These are phyloP conservation scores for Euphorbia pulcherrima DNA, from an alignment of 345 rosid genomes.

Conservation along the genomic window DNA sequence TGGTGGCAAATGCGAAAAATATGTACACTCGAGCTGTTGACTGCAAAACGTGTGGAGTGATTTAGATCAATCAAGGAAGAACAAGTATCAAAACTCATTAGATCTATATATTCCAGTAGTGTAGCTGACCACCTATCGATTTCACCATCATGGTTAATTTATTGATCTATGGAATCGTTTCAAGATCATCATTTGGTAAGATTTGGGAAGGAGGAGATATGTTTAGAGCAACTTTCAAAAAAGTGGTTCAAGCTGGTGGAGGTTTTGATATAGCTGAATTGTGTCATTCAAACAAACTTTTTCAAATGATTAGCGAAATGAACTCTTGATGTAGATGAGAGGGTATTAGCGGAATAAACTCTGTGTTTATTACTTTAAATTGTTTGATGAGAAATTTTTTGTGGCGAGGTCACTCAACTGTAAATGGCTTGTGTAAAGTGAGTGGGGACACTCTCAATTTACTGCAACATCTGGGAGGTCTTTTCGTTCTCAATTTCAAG, in stretches of 20 bases:
- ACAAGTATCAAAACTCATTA: constrained; percentile 1
- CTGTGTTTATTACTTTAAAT: too few species aligned
- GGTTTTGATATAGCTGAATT: constrained; percentile 8
- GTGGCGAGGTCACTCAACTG: too few species aligned
- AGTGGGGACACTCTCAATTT: too few species aligned
- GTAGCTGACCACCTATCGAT: not conserved
- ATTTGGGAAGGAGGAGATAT: constrained; percentile 7
- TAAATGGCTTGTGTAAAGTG: too few species aligned
- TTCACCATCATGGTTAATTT: not conserved
- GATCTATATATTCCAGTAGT: not conserved
- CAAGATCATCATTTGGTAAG: constrained; percentile 7
- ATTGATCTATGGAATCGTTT: not conserved
- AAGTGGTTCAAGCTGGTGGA: not conserved
- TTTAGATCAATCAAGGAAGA: constrained; percentile 8
- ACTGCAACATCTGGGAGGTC: too few species aligned
- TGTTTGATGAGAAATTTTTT: too few species aligned
- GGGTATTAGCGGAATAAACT: too few species aligned
- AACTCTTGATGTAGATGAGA: too few species aligned
- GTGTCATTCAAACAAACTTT: not conserved
- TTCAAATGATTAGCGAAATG: not conserved
- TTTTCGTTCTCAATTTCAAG: too few species aligned
- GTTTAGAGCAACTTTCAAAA: not conserved
- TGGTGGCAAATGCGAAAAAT: constrained; percentile 8
- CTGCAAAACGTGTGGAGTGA: not conserved
- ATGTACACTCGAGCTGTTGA: not conserved